phyloP scores from a whole-genome alignment of 2,329 filamentous ascomycete species.

The Microsporum ferrugineum region DNA sequence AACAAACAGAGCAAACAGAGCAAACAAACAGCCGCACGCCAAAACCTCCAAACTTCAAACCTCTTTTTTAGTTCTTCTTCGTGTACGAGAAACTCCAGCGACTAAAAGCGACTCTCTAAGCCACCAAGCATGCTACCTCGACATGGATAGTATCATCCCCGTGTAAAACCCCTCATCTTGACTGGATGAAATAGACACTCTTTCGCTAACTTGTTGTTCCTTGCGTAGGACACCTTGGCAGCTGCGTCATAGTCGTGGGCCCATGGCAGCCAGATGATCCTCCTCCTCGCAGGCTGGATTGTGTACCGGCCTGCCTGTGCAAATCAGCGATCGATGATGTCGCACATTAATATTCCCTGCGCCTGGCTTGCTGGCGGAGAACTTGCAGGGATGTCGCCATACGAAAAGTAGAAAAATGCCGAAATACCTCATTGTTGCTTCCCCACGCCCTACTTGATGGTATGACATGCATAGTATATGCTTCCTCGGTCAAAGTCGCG shows the following conservation, averaged over 20 bases:
- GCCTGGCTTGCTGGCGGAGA: neutral
- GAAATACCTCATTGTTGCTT: neutral
- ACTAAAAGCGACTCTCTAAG: neutral
- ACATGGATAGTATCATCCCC: neutral
- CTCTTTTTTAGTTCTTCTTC: neutral
- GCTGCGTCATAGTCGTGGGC: constrained; percentile 3
- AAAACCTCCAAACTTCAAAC: neutral
- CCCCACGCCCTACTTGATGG: neutral
- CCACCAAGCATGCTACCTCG: constrained; percentile 4
- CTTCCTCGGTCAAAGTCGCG: neutral
- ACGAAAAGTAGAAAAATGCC: neutral
- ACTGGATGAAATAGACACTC: neutral
- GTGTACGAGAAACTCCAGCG: neutral
- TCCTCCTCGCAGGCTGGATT: neutral
- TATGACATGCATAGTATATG: neutral
- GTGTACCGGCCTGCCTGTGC: neutral
- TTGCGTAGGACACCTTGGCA: neutral
- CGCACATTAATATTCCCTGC: neutral
- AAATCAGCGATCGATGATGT: neutral
- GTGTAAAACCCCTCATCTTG: neutral
- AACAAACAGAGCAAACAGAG: neutral
- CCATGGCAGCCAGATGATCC: neutral
- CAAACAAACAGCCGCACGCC: neutral
- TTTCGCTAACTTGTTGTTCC: constrained; percentile 1
- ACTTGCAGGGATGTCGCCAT: neutral